A percentile compares a stretch with the other conserved stretches of the same genome.
Evolutionary conservation across 2,329 filamentous ascomycete species (phyloP).

Genomic region (Arachnopeziza araneosa): DNA sequence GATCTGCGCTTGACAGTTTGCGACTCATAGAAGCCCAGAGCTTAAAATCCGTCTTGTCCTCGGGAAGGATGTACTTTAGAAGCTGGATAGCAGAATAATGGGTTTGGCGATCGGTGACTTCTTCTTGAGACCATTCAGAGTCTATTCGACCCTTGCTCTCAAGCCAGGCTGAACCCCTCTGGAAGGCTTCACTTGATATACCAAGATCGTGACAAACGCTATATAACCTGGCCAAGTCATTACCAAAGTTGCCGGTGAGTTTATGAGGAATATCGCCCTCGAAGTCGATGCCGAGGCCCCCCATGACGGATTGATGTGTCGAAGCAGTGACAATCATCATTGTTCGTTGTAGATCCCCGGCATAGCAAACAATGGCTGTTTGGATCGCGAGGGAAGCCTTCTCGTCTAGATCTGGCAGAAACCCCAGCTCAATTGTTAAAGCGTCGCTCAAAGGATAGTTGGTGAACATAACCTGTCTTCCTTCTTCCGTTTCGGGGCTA

Average conservation of each 20-base stretch:
- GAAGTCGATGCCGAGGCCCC: not conserved
- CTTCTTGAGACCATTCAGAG: no score
- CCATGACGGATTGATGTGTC: not conserved
- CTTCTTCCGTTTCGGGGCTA: not conserved
- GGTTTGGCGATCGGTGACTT: no score
- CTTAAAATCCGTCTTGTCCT: not conserved
- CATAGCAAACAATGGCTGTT: not conserved
- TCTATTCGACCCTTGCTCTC: not conserved
- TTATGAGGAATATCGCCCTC: not conserved
- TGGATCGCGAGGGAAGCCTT: not conserved
- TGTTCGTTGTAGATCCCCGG: not conserved
- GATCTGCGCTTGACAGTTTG: not conserved
- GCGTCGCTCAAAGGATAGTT: not conserved
- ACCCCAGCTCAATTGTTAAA: not conserved
- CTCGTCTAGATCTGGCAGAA: not conserved
- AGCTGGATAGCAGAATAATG: no score
- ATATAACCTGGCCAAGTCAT: not conserved
- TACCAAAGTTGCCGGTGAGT: not conserved
- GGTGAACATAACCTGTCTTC: not conserved
- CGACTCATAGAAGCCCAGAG: not conserved
- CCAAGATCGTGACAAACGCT: not conserved
- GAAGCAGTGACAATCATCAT: not conserved
- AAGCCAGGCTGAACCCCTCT: not conserved
- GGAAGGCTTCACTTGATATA: not conserved
- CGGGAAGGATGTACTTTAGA: not conserved